A percentile compares a stretch with the other conserved stretches of the same genome.
Conservation (phyloP, 345 rosid species). For the Moricandia arvensis region DNA sequence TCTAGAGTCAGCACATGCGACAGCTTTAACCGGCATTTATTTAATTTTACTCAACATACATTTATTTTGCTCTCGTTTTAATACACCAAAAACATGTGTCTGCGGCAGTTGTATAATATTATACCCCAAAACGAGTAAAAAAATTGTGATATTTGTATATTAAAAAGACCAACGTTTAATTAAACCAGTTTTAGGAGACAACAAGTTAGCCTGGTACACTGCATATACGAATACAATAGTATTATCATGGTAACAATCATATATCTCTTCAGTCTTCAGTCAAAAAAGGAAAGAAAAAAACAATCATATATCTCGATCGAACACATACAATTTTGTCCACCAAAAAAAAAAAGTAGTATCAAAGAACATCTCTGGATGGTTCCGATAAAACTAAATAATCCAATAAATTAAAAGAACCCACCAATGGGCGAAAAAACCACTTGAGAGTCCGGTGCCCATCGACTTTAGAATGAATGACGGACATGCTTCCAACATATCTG, state of each 20-base stretch:
- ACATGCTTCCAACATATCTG: slow-evolving; percentile 3
- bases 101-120: neutral
- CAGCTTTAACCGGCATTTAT: neutral
- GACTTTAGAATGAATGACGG: neutral
- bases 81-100: neutral
- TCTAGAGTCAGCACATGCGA: slow-evolving; percentile 1
- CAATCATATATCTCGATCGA: neutral
- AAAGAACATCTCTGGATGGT: neutral
- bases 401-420: neutral
- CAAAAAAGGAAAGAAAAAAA: no score
- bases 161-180: neutral
- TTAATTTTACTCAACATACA: neutral
- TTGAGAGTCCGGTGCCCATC: neutral
- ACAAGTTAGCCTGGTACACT: neutral
- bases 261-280: no score
- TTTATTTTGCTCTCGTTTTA: neutral
- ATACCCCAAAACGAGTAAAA: slow-evolving; percentile 1
- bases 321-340: neutral
- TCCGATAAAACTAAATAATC: neutral
- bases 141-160: neutral
- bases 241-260: neutral
- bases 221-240: neutral
- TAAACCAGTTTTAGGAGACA: neutral
- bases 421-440: slow-evolving; percentile 8
- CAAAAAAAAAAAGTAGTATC: neutral